Conservation (phyloP, 2,329 filamentous ascomycete species). For the Nothopassalora personata region DNA sequence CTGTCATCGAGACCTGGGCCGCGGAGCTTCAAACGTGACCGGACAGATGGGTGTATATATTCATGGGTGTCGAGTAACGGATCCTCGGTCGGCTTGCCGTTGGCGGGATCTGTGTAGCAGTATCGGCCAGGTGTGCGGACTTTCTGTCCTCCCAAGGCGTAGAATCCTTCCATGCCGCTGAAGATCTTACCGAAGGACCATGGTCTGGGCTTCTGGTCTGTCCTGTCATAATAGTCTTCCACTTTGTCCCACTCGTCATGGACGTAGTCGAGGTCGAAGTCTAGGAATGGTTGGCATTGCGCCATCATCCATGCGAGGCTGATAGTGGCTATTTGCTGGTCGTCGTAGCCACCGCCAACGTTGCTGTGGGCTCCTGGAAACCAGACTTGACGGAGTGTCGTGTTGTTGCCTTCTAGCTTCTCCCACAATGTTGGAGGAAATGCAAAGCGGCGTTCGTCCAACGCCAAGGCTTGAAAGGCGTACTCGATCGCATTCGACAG, state of each 20-base stretch:
- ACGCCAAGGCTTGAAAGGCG: constrained; percentile 42
- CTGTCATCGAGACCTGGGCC: constrained; percentile 45
- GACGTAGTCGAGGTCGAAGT: constrained; percentile 45
- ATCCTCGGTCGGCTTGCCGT: constrained; percentile 38
- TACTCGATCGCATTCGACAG: constrained; percentile 37
- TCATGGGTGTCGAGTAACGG: constrained; percentile 47
- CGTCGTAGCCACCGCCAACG: constrained; percentile 42
- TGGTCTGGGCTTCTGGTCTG: constrained; percentile 38
- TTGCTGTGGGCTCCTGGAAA: constrained; percentile 45
- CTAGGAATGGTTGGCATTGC: constrained; percentile 45
- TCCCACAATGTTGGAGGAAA: constrained; percentile 43
- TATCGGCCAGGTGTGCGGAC: constrained; percentile 46
- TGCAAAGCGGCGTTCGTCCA: constrained; percentile 40
- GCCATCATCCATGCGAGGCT: constrained; percentile 55
- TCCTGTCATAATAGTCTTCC: constrained; percentile 39
- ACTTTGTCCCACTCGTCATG: constrained; percentile 44
- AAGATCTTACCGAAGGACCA: constrained; percentile 48
- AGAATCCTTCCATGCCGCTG: constrained; percentile 43
- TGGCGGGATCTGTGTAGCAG: constrained; percentile 41
- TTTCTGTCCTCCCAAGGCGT: constrained; percentile 42
- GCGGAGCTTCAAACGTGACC: constrained; percentile 40
- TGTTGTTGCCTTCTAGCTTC: constrained; percentile 39
- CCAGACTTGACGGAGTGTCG: constrained; percentile 44
- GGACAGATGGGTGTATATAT: constrained; percentile 48
- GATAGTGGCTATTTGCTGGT: constrained; percentile 48